Conservation (phyloP, 805 yeast genomes). For the Metschnikowia amazonensis region DNA sequence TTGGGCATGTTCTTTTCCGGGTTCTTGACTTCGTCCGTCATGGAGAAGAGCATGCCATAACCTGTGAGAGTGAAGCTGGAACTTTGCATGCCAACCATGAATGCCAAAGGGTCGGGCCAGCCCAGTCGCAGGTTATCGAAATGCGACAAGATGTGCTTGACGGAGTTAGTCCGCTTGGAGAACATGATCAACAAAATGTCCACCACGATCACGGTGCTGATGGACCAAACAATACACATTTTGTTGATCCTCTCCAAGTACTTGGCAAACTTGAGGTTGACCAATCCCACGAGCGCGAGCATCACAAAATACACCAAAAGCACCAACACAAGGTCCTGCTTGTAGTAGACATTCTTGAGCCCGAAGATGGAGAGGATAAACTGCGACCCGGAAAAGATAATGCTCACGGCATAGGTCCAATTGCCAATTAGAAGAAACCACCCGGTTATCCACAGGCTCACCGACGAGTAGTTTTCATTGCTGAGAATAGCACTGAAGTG, state of each 20-base stretch:
- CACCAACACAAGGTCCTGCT: slow-evolving; percentile 53
- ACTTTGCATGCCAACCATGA: slow-evolving; percentile 73
- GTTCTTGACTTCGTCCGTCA: slow-evolving; percentile 74
- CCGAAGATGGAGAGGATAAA: slow-evolving; percentile 66
- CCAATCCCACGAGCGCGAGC: slow-evolving; percentile 55
- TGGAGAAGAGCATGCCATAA: slow-evolving; percentile 74
- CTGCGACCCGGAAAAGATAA: slow-evolving; percentile 73
- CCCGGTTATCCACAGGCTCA: slow-evolving; percentile 74
- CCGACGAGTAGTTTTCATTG: slow-evolving; percentile 49
- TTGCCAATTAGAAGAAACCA: slow-evolving; percentile 73
- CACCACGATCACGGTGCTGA: slow-evolving; percentile 64
- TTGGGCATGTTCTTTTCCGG: slow-evolving; percentile 75
- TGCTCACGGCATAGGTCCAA: slow-evolving; percentile 73
- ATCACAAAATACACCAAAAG: slow-evolving; percentile 54
- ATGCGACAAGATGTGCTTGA: slow-evolving; percentile 55
- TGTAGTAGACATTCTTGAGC: slow-evolving; percentile 53
- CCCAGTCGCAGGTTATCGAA: slow-evolving; percentile 74
- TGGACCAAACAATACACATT: slow-evolving; percentile 71
- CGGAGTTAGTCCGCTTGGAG: slow-evolving; percentile 55
- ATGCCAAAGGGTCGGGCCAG: slow-evolving; percentile 69
- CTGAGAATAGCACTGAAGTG: slow-evolving; percentile 74
- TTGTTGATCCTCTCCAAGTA: slow-evolving; percentile 61
- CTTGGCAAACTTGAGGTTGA: slow-evolving; percentile 58
- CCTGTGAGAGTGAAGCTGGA: slow-evolving; percentile 79
- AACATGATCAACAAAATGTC: slow-evolving; percentile 59